These are phyloP conservation scores for Pseudonitzschia delicatissima DNA, from an alignment of 108 stramenopile species.

Conservation along the genomic window DNA sequence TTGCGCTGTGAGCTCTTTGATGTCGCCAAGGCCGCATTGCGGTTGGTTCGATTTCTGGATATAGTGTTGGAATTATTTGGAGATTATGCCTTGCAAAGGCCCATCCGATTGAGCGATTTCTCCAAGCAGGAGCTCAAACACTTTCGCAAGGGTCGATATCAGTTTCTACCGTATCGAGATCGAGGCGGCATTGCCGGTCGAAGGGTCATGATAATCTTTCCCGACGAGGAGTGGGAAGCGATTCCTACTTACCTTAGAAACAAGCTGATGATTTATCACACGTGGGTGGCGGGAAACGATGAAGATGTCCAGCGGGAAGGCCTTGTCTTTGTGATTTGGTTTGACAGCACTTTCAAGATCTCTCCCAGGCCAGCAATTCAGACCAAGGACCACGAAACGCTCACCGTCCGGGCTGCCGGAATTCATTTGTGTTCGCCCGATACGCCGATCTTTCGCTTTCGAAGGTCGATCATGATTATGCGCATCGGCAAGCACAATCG, in stretches of 20 bases:
- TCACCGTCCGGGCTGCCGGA: not conserved
- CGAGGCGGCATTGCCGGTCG: not conserved
- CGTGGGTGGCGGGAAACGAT: not conserved
- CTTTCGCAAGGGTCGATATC: slow-evolving; percentile 1
- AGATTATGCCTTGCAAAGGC: not conserved
- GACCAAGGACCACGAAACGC: not conserved
- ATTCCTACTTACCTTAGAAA: not conserved
- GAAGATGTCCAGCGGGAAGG: slow-evolving; percentile 1
- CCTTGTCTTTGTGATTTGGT: slow-evolving; percentile 7
- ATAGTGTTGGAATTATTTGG: slow-evolving; percentile 38
- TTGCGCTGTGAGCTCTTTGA: slow-evolving; percentile 41
- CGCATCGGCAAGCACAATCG: not conserved
- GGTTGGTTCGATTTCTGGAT: slow-evolving; percentile 33
- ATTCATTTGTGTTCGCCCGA: slow-evolving; percentile 6
- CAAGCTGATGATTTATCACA: slow-evolving; percentile 1
- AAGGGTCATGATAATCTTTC: not conserved
- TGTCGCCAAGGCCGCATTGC: slow-evolving; percentile 26
- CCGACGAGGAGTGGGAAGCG: not conserved
- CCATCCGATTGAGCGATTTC: slow-evolving; percentile 7
- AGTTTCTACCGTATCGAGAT: slow-evolving; percentile 6
- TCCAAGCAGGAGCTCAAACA: not conserved
- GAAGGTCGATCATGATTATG: not conserved
- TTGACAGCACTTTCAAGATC: not conserved
- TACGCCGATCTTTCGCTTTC: slow-evolving; percentile 1
- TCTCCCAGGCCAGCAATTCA: too few species aligned